Evolutionary conservation across 2,329 filamentous ascomycete genomes (phyloP), one percentile per base, ranked within the genome.

Genomic region (Venturia aucupariae): DNA sequence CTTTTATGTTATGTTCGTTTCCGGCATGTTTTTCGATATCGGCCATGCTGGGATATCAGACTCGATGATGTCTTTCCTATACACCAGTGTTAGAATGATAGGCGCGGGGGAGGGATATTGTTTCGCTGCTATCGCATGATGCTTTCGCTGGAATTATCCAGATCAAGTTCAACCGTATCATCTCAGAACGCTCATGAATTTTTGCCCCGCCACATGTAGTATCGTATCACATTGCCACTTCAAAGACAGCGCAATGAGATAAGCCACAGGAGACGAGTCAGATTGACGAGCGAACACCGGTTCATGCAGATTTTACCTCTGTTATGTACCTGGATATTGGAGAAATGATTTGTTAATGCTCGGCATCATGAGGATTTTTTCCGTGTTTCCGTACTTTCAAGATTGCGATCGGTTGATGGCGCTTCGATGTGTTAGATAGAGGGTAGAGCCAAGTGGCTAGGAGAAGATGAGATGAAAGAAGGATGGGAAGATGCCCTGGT

Each of bases 141-240:
- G 35, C 63, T 64, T 64, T 64, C 63, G 63, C 63, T 64, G 63
- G 63, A 64, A 61, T 64, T 64, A 61, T 64, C 63, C 63, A 64
- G 63, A 64, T 63, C 63, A 64, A 64, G 63, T 64, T 64, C 63
- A 63, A 61, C 63, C 63, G 63, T 64, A 64, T 64, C 38, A 64
- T 64, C 63, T 64, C 63, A 64, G 63, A 64, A 44, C 63, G 63
- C 41, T 13, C 46, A 22, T 27, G 8, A 1, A 35, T 55, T 13
- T 55, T 15, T 7, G 27, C 51, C 51, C 27, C 13, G n/a, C 27
- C 13, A 35, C 27, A 35, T 35, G 51, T 35, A 55, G 51, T 55
- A 55, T 46, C 39, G n/a, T 38, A 42, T 51, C 27, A 55, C 51
- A 3, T n/a, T n/a, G 13, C 27, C 30, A 15, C 8, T 19, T 32